phyloP scores from a whole-genome alignment of 148 eudicot species.

The Dysphania ambrosioides region DNA sequence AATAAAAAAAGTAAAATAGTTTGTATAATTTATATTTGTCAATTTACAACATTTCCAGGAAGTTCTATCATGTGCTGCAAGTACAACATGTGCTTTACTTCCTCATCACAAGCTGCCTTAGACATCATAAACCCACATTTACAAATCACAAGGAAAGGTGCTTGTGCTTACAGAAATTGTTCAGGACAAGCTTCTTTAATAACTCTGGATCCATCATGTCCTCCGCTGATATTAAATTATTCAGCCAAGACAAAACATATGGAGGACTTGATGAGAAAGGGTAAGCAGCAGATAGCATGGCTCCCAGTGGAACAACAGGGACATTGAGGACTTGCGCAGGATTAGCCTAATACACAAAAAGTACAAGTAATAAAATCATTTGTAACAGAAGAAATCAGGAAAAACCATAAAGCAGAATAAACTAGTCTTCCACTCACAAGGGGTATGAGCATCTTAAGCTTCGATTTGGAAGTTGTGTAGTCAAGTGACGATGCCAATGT shows the following conservation, averaged over 20 bases:
- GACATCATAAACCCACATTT: neutral
- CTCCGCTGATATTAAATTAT: slow-evolving; percentile 76
- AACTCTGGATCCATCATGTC: slow-evolving; percentile 97
- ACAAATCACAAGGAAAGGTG: neutral
- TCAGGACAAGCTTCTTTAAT: slow-evolving; percentile 79
- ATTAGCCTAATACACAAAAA: slow-evolving; percentile 63
- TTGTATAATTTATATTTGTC: too few species aligned
- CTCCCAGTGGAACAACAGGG: slow-evolving; percentile 96
- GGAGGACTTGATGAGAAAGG: slow-evolving; percentile 89
- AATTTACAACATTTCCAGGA: neutral
- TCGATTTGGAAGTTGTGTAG: slow-evolving; percentile 83
- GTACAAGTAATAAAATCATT: slow-evolving; percentile 1
- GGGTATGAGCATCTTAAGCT: slow-evolving; percentile 86
- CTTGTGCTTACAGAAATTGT: slow-evolving; percentile 76
- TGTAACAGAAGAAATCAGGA: slow-evolving; percentile 1
- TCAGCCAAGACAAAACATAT: slow-evolving; percentile 85
- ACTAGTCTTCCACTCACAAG: slow-evolving; percentile 58
- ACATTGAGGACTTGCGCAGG: slow-evolving; percentile 93
- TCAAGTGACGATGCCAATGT: slow-evolving; percentile 94
- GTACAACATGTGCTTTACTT: neutral
- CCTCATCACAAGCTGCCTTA: neutral
- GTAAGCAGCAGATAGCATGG: slow-evolving; percentile 80
- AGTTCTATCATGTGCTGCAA: neutral
- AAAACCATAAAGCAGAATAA: neutral
- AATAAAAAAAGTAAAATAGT: neutral